These are phyloP conservation scores for Penicillium sp. DNA, from an alignment of 2,329 filamentous ascomycete genomes.

Conservation along the genomic window DNA sequence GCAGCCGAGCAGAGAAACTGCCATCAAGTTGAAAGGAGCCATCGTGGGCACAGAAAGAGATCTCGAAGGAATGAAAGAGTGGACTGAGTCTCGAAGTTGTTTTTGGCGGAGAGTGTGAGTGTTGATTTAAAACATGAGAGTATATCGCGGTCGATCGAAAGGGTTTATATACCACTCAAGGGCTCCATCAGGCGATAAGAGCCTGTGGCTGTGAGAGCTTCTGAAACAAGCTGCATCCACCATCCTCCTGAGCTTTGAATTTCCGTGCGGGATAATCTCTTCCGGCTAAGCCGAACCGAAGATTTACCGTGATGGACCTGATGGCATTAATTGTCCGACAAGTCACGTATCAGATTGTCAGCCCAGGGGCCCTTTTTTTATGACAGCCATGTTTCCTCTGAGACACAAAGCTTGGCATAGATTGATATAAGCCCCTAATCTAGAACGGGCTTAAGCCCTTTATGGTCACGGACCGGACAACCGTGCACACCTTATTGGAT, in stretches of 20 bases:
- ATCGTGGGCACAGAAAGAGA: slow-evolving; percentile 8
- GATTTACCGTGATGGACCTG: slow-evolving; percentile 3
- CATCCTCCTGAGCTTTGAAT: neutral
- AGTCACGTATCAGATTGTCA: slow-evolving; percentile 8
- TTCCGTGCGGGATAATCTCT: neutral
- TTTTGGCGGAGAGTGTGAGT: neutral
- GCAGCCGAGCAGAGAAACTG: slow-evolving; percentile 22
- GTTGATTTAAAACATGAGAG: neutral
- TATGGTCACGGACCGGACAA: neutral
- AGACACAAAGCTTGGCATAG: slow-evolving; percentile 9
- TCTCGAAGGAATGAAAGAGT: neutral
- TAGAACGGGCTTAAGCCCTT: neutral
- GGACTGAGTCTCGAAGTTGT: neutral
- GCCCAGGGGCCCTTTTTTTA: neutral
- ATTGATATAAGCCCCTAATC: neutral
- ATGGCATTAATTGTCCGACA: slow-evolving; percentile 11
- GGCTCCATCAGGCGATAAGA: too few species aligned
- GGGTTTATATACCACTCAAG: slow-evolving; percentile 8
- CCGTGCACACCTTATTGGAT: neutral
- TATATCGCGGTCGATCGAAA: neutral
- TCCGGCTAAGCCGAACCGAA: neutral
- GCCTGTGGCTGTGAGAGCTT: too few species aligned
- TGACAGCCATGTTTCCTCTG: neutral
- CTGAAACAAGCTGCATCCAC: neutral
- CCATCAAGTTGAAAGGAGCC: slow-evolving; percentile 25